These are phyloP conservation scores for Exserohilum turcica DNA, from an alignment of 2,329 filamentous ascomycete species.

Conservation along the genomic window DNA sequence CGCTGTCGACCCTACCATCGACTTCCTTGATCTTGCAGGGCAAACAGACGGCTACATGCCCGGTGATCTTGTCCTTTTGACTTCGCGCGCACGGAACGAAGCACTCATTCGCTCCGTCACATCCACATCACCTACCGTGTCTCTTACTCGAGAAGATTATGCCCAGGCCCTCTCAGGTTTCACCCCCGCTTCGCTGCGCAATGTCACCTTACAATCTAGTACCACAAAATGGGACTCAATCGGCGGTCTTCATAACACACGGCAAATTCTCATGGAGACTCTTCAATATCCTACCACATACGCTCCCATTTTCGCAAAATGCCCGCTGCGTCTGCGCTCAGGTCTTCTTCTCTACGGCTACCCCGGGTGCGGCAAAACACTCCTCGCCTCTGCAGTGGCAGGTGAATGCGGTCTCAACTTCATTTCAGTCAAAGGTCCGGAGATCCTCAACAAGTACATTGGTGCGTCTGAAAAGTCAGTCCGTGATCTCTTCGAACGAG, in stretches of 20 bases:
- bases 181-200: conserved; percentile 90
- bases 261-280: conserved; percentile 91
- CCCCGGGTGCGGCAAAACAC: conserved; percentile 94
- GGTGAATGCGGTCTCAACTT: conserved; percentile 98
- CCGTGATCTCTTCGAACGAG: conserved; percentile 91
- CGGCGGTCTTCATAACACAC: conserved; percentile 82
- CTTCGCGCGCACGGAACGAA: conserved; percentile 87
- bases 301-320: conserved; percentile 95
- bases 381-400: conserved; percentile 94
- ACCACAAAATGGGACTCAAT: conserved; percentile 93
- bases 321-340: conserved; percentile 89
- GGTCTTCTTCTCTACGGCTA: conserved; percentile 93
- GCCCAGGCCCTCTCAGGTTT: conserved; percentile 85
- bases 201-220: conserved; percentile 90
- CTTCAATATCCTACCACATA: conserved; percentile 97
- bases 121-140: conserved; percentile 55
- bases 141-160: conserved; percentile 77
- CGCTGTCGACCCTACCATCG: conserved; percentile 74
- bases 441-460: conserved; percentile 99
- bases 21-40: conserved; percentile 90
- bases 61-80: conserved; percentile 83
- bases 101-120: conserved; percentile 82
- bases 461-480: conserved; percentile 96
- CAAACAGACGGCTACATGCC: conserved; percentile 98
- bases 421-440: conserved; percentile 96